Conservation (phyloP, 169 alveolate species). For the Theileria equi region DNA sequence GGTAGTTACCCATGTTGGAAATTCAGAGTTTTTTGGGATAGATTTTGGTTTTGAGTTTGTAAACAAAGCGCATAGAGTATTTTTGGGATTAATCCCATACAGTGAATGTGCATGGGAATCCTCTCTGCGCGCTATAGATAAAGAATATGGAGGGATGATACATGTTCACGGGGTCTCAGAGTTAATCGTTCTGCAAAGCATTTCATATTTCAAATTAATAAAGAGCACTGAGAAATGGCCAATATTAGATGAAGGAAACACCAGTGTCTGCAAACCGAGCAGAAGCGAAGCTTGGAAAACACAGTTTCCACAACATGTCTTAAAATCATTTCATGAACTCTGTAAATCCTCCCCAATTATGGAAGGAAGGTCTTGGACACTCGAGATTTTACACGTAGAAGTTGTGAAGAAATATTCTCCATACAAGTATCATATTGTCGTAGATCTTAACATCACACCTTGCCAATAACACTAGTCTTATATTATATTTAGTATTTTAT, state of each 20-base stretch:
- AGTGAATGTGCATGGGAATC: conserved; percentile 68
- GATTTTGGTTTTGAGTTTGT: conserved; percentile 35
- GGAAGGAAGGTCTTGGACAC: not conserved
- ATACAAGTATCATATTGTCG: conserved; percentile 18
- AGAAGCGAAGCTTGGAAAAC: no score
- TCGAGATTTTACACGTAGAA: conserved; percentile 4
- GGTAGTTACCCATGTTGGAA: conserved; percentile 9
- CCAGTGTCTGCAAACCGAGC: no score
- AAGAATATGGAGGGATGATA: conserved; percentile 61
- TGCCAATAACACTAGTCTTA: not conserved
- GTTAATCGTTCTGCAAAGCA: not conserved
- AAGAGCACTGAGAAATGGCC: conserved; percentile 4
- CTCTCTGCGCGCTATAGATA: conserved; percentile 63
- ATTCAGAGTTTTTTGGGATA: conserved; percentile 1
- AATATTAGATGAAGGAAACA: no score
- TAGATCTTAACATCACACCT: conserved; percentile 19
- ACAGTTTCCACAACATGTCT: conserved; percentile 10
- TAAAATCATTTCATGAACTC: conserved; percentile 1
- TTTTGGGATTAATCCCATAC: conserved; percentile 71
- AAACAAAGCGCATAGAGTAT: conserved; percentile 59
- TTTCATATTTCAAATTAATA: not conserved
- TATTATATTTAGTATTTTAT: not conserved
- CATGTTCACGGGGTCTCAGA: conserved; percentile 68
- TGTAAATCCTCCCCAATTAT: not conserved
- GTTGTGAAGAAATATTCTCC: conserved; percentile 22